phyloP scores from a whole-genome alignment of 2,329 filamentous ascomycete genomes.

The Monosporascus sp. region DNA sequence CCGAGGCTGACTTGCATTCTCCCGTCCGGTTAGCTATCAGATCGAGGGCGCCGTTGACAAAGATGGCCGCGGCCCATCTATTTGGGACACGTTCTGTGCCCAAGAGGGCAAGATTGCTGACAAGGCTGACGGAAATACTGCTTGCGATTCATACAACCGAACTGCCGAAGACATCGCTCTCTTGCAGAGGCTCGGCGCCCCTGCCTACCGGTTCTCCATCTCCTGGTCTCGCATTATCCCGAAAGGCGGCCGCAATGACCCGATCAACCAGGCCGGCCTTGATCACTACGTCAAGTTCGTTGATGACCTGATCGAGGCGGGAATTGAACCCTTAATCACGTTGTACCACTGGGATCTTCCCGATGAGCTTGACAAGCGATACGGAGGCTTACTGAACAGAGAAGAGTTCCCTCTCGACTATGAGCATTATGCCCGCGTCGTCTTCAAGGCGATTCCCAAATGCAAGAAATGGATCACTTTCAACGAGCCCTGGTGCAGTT shows the following conservation, averaged over 20 bases:
- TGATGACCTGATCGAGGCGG: slow-evolving; percentile 69
- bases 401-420: slow-evolving; percentile 79
- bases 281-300: slow-evolving; percentile 75
- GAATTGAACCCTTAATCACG: slow-evolving; percentile 76
- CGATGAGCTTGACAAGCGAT: slow-evolving; percentile 70
- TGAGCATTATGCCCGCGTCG: slow-evolving; percentile 68
- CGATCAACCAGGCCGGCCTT: slow-evolving; percentile 72
- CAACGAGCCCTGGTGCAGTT: slow-evolving; percentile 85
- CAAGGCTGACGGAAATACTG: slow-evolving; percentile 66
- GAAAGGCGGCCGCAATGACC: slow-evolving; percentile 75
- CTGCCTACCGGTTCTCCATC: slow-evolving; percentile 78
- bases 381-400: slow-evolving; percentile 75
- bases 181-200: slow-evolving; percentile 67
- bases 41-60: slow-evolving; percentile 72
- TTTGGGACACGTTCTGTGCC: slow-evolving; percentile 87
- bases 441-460: slow-evolving; percentile 69
- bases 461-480: slow-evolving; percentile 89
- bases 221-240: slow-evolving; percentile 84
- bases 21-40: slow-evolving; percentile 61
- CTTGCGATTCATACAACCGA: slow-evolving; percentile 83
- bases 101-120: slow-evolving; percentile 79
- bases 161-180: slow-evolving; percentile 72
- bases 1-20: slow-evolving; percentile 9
- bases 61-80: slow-evolving; percentile 75
- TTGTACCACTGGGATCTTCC: slow-evolving; percentile 88